A percentile compares a stretch with the other conserved stretches of the same genome.
Conservation (phyloP, 2,329 filamentous ascomycete genomes). For the Penicillium nordicum region DNA sequence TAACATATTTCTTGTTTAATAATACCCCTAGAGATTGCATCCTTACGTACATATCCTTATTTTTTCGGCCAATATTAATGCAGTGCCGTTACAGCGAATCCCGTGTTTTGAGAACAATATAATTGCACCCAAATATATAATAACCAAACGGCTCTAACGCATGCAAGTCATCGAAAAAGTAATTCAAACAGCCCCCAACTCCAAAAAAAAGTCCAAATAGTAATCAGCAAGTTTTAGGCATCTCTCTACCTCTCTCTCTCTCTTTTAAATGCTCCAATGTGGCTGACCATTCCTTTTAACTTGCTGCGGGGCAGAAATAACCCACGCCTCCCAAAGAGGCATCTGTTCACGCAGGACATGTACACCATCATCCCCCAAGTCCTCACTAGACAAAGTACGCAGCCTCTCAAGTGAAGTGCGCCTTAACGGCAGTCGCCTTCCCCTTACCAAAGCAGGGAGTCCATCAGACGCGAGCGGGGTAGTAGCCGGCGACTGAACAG, state of each 20-base stretch:
- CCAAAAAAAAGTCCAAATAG: neutral
- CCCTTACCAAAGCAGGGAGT: neutral
- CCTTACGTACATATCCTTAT: neutral
- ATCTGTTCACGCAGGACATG: slow-evolving; percentile 33
- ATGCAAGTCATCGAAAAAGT: neutral
- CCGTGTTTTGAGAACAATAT: neutral
- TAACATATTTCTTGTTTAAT: neutral
- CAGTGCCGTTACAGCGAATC: no score
- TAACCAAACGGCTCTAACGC: neutral
- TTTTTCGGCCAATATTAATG: neutral
- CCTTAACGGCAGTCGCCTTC: slow-evolving; percentile 7
- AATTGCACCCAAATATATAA: neutral
- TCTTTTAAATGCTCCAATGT: slow-evolving; percentile 1
- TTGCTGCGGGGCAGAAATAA: slow-evolving; percentile 26
- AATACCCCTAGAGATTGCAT: neutral
- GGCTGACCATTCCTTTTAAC: neutral
- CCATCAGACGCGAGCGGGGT: neutral
- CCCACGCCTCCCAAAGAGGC: slow-evolving; percentile 40
- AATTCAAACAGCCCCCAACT: slow-evolving; percentile 17
- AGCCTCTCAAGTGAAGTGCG: slow-evolving; percentile 25
- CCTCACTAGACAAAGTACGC: slow-evolving; percentile 27
- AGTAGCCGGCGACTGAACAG: neutral
- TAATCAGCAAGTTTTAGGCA: neutral
- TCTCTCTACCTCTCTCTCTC: neutral
- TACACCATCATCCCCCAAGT: slow-evolving; percentile 38